Percentiles rank a stretch among this genome's conserved stretches.
phyloP scores from a whole-genome alignment of 345 rosid species.

The Lagerstroemia speciosa region DNA sequence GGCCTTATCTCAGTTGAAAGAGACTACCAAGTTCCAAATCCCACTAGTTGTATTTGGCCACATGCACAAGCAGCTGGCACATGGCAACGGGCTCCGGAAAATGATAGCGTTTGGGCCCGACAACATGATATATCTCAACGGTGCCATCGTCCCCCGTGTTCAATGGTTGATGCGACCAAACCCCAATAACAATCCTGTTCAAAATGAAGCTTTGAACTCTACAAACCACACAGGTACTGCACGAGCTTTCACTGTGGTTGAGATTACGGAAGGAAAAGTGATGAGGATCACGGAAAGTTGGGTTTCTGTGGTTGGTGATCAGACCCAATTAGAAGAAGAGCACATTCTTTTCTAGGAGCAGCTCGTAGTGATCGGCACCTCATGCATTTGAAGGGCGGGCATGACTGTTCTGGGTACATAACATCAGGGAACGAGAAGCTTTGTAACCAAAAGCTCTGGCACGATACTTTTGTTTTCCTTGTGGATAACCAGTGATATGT shows the following conservation, averaged over 20 bases:
- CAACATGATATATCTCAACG: conserved; percentile 56
- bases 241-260: conserved; percentile 63
- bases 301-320: conserved; percentile 51
- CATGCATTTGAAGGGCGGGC: background rate
- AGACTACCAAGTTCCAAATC: conserved; percentile 25
- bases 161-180: conserved; percentile 14
- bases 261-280: conserved; percentile 47
- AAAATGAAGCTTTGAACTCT: conserved; percentile 4
- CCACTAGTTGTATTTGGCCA: conserved; percentile 80
- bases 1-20: conserved; percentile 55
- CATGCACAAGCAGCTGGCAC: conserved; percentile 74
- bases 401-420: background rate
- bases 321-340: conserved; percentile 41
- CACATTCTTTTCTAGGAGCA: conserved; percentile 21
- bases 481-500: background rate
- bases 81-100: conserved; percentile 53
- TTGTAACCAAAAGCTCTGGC: background rate
- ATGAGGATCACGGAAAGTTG: conserved; percentile 58
- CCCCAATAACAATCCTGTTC: background rate
- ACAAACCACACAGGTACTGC: conserved; percentile 29
- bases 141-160: conserved; percentile 77
- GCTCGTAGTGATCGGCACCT: background rate
- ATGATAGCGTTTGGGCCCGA: conserved; percentile 52
- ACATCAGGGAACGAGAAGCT: background rate
- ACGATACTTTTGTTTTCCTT: too few relatives aligned